Conservation (phyloP, 2,329 filamentous ascomycete genomes). For the Penicillium carneum region DNA sequence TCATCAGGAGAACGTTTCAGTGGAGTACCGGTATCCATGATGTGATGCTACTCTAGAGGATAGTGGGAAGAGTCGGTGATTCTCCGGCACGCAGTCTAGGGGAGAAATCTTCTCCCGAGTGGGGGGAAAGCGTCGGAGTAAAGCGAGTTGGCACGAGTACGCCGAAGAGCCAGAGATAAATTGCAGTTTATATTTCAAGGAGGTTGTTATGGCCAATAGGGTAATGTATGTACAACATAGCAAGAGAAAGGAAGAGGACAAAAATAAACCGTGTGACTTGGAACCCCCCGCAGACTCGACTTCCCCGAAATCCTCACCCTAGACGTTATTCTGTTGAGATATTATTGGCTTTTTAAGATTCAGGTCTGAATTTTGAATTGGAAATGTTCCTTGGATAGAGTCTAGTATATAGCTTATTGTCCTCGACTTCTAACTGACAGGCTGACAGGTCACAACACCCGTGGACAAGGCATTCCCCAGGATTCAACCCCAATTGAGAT, state of each 20-base stretch:
- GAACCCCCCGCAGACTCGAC: conserved; percentile 10
- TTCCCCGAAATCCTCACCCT: conserved; percentile 4
- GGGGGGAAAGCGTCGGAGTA: conserved; percentile 5
- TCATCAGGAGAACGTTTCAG: conserved; percentile 50
- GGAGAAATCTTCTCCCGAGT: conserved; percentile 29
- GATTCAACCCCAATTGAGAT: background rate
- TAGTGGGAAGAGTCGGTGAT: conserved; percentile 28
- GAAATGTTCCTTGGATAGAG: background rate
- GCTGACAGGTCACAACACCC: background rate
- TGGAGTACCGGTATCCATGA: conserved; percentile 37
- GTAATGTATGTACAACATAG: background rate
- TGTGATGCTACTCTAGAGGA: conserved; percentile 10
- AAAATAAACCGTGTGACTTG: conserved; percentile 8
- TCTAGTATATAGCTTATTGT: background rate
- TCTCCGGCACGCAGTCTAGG: conserved; percentile 34
- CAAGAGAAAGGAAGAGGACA: background rate
- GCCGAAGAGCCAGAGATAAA: background rate
- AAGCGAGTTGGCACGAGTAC: background rate
- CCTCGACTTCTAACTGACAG: background rate
- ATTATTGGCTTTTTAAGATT: background rate
- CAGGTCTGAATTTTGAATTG: background rate
- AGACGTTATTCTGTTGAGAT: background rate
- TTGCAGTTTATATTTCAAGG: background rate
- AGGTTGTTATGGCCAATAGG: background rate
- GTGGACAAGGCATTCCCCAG: background rate